Evolutionary conservation across 495 filamentous ascomycete genomes (phyloP).

Genomic region (Hyaloscypha hepaticicola): DNA sequence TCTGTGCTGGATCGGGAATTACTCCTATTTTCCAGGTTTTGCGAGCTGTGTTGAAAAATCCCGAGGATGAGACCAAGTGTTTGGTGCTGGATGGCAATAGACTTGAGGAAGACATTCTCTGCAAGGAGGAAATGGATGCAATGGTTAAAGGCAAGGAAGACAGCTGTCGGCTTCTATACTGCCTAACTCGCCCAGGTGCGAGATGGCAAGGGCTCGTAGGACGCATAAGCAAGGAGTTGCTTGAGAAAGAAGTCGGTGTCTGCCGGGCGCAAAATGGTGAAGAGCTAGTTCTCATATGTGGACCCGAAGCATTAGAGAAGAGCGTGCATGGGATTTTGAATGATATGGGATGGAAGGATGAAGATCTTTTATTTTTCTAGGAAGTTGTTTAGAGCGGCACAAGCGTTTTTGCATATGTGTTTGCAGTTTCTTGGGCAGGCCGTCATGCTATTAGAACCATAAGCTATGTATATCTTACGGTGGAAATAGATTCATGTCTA

Average conservation of each 20-base stretch:
- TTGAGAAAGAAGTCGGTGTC: slow-evolving; percentile 57
- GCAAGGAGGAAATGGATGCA: slow-evolving; percentile 69
- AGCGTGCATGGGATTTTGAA: slow-evolving; percentile 60
- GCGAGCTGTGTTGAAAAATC: slow-evolving; percentile 59
- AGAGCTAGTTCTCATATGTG: slow-evolving; percentile 78
- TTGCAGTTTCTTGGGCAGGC: neutral
- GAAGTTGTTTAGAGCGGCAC: neutral
- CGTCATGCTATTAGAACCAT: neutral
- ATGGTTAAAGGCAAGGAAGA: slow-evolving; percentile 50
- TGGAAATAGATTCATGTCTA: too few species aligned
- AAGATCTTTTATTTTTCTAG: slow-evolving; percentile 84
- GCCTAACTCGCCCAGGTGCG: slow-evolving; percentile 62
- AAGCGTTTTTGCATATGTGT: neutral
- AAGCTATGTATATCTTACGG: too few species aligned
- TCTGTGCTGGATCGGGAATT: slow-evolving; percentile 85
- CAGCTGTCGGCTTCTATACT: slow-evolving; percentile 69
- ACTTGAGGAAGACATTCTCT: slow-evolving; percentile 79
- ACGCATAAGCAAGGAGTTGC: slow-evolving; percentile 60
- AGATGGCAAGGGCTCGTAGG: slow-evolving; percentile 72
- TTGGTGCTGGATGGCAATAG: slow-evolving; percentile 80
- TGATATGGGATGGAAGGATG: slow-evolving; percentile 71
- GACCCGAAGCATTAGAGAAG: slow-evolving; percentile 77
- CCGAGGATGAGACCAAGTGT: slow-evolving; percentile 58
- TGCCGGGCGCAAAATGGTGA: slow-evolving; percentile 42
- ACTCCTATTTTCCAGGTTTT: slow-evolving; percentile 92